Evolutionary conservation across 768 basidiomycete genomes (phyloP).

Genomic region (Russula abietina): DNA sequence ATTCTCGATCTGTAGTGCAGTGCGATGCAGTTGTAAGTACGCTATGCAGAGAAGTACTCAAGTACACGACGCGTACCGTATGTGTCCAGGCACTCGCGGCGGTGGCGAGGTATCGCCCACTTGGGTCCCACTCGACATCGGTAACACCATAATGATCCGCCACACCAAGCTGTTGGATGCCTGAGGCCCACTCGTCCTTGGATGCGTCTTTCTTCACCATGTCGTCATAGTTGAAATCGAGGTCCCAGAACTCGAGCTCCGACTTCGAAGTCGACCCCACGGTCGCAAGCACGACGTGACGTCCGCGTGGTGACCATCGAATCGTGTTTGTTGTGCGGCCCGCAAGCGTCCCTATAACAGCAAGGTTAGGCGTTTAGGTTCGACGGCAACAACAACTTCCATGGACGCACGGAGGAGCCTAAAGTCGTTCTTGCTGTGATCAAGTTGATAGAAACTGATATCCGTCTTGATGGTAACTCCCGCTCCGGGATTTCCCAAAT

Average conservation of each 20-base stretch:
- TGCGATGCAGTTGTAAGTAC: not conserved
- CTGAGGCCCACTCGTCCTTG: slow-evolving; percentile 75
- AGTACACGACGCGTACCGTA: slow-evolving; percentile 49
- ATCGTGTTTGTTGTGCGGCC: slow-evolving; percentile 87
- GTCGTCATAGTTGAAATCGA: slow-evolving; percentile 78
- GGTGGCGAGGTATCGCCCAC: slow-evolving; percentile 87
- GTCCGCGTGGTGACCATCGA: slow-evolving; percentile 93
- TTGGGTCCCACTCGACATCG: slow-evolving; percentile 98
- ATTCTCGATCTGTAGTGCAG: slow-evolving; percentile 70
- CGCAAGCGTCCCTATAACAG: slow-evolving; percentile 58
- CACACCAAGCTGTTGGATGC: slow-evolving; percentile 77
- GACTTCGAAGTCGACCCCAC: slow-evolving; percentile 94
- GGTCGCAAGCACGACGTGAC: slow-evolving; percentile 92
- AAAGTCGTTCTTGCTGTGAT: slow-evolving; percentile 91
- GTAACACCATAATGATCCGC: slow-evolving; percentile 97
- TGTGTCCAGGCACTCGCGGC: slow-evolving; percentile 94
- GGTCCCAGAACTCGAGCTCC: slow-evolving; percentile 98
- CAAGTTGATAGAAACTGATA: slow-evolving; percentile 92
- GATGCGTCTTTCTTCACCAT: slow-evolving; percentile 39
- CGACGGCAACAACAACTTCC: not conserved
- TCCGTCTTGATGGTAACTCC: slow-evolving; percentile 96
- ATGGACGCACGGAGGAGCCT: slow-evolving; percentile 64
- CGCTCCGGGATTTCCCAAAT: slow-evolving; percentile 80
- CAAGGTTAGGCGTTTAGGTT: slow-evolving; percentile 1
- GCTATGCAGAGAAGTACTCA: not conserved